Evolutionary conservation across 176 grass and related monocot genomes (phyloP).

Genomic region (Triticum turgidum): DNA sequence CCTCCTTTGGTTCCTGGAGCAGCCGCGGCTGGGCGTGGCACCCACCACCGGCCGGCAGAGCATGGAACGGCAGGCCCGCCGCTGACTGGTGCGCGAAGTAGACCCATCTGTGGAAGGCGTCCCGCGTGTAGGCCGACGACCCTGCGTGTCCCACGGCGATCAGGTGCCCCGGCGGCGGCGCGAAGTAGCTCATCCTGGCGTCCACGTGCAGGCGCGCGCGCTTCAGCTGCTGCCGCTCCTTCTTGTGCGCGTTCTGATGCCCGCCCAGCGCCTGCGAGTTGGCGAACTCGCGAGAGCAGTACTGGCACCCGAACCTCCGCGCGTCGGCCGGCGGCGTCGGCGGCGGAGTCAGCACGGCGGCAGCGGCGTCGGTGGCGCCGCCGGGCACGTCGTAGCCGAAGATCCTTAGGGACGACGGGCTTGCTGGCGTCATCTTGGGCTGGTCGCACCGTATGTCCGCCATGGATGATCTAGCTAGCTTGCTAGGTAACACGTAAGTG

Average conservation of each 20-base stretch:
- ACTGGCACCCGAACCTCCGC: conserved; percentile 94
- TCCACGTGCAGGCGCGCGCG: conserved; percentile 46
- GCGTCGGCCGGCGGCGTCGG: neutral
- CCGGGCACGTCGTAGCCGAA: conserved; percentile 17
- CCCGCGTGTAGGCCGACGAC: conserved; percentile 17
- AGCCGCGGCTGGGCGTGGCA: neutral
- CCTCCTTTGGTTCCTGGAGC: neutral
- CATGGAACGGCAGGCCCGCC: conserved; percentile 29
- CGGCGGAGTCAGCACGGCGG: neutral
- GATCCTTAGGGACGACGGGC: neutral
- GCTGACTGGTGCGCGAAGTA: conserved; percentile 56
- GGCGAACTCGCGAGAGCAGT: conserved; percentile 99
- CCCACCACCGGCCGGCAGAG: conserved; percentile 9
- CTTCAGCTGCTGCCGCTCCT: conserved; percentile 95
- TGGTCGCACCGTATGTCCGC: conserved; percentile 40
- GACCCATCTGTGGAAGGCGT: conserved; percentile 36
- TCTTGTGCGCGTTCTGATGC: conserved; percentile 99
- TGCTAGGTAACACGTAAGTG: neutral
- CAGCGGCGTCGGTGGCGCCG: neutral
- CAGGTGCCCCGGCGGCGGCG: conserved; percentile 25
- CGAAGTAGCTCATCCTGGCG: conserved; percentile 28
- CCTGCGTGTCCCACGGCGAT: conserved; percentile 20
- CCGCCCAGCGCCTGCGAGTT: conserved; percentile 99
- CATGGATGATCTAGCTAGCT: conserved; percentile 19
- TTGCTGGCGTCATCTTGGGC: conserved; percentile 15